Evolutionary conservation across 306 rosid species (phyloP).

Genomic region (Fragaria nilgerrensis): DNA sequence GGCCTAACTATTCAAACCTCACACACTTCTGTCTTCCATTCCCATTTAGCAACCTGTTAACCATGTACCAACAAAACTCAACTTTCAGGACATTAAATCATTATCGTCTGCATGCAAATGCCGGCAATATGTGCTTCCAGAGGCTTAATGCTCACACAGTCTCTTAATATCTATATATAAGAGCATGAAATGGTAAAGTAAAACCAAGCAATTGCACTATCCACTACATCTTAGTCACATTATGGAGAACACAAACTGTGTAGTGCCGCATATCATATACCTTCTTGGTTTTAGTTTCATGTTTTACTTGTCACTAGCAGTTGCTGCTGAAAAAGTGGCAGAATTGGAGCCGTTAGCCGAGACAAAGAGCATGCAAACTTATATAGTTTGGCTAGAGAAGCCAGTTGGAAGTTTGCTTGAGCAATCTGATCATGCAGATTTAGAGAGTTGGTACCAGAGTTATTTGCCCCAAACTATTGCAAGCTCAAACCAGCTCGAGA

Average conservation of each 20-base stretch:
- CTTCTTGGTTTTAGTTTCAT: conserved; percentile 33
- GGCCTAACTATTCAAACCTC: not conserved
- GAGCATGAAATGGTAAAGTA: not conserved
- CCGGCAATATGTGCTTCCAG: not conserved
- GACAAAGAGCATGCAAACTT: conserved; percentile 29
- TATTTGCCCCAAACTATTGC: conserved; percentile 43
- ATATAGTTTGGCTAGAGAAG: conserved; percentile 47
- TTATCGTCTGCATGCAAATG: not conserved
- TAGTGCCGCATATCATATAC: conserved; percentile 14
- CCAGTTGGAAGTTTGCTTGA: conserved; percentile 4
- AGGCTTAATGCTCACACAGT: not conserved
- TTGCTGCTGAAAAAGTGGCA: not conserved
- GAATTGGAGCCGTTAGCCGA: not conserved
- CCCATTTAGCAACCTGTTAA: not conserved
- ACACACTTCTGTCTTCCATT: not conserved
- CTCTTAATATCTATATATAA: not conserved
- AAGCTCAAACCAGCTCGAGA: conserved; percentile 20
- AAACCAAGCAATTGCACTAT: not conserved
- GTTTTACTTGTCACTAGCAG: conserved; percentile 14
- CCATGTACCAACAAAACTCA: not conserved
- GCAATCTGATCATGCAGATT: conserved; percentile 24
- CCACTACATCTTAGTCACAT: not conserved
- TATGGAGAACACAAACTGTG: conserved; percentile 30
- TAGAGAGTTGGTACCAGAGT: conserved; percentile 49
- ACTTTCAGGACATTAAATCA: not conserved